These are phyloP conservation scores for Fraxinus dipetala DNA, from an alignment of 305 asterid species.

Conservation along the genomic window DNA sequence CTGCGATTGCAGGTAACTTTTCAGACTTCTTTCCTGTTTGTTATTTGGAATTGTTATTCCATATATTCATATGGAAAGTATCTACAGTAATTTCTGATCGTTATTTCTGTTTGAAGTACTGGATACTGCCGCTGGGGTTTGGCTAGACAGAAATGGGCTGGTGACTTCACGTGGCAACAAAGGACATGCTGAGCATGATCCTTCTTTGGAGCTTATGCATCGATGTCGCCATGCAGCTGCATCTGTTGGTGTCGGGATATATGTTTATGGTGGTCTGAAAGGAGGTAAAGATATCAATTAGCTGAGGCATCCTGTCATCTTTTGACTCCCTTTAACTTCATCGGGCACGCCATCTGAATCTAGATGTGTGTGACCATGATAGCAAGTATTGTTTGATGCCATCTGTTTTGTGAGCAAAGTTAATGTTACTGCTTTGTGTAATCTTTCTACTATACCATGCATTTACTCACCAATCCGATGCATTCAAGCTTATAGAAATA, in stretches of 20 bases:
- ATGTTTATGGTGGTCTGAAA: conserved; percentile 83
- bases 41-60: conserved; percentile 14
- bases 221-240: conserved; percentile 99
- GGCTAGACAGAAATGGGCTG: conserved; percentile 49
- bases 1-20: conserved; percentile 71
- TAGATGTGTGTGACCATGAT: not conserved
- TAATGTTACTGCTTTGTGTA: not conserved
- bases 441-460: not conserved
- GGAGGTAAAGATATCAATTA: conserved; percentile 62
- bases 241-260: conserved; percentile 88
- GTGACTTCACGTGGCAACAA: conserved; percentile 42
- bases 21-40: conserved; percentile 14
- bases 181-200: conserved; percentile 38
- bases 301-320: conserved; percentile 12
- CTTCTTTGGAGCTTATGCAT: conserved; percentile 53
- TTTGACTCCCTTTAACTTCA: conserved; percentile 12
- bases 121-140: conserved; percentile 66
- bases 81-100: conserved; percentile 16
- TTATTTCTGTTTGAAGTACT: conserved; percentile 35
- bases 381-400: conserved; percentile 10
- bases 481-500: not conserved
- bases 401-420: conserved; percentile 1
- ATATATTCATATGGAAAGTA: conserved; percentile 19
- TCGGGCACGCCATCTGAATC: conserved; percentile 11
- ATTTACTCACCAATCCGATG: not conserved